These are phyloP conservation scores for Endothia cerciana DNA, from an alignment of 2,329 filamentous ascomycete species.

Conservation along the genomic window DNA sequence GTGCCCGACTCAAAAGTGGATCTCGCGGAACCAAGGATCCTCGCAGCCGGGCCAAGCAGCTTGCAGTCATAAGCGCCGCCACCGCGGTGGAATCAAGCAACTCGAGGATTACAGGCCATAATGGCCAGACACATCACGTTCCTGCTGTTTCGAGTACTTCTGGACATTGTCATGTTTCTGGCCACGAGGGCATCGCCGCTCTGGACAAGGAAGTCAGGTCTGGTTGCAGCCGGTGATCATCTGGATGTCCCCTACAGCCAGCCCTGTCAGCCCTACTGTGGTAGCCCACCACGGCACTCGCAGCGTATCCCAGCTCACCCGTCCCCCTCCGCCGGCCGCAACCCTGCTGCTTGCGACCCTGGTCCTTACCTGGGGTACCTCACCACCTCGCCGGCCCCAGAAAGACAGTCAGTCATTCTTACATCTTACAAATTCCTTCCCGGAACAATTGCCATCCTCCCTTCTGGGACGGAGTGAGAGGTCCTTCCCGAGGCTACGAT, in stretches of 20 bases:
- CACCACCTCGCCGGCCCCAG: background rate
- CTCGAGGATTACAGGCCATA: conserved; percentile 4
- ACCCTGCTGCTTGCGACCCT: conserved; percentile 41
- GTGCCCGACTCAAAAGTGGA: conserved; percentile 21
- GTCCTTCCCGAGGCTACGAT: conserved; percentile 39
- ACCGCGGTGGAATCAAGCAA: conserved; percentile 5
- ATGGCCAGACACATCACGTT: conserved; percentile 4
- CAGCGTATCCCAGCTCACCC: conserved; percentile 25
- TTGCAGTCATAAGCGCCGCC: conserved; percentile 27
- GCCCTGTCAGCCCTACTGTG: conserved; percentile 13
- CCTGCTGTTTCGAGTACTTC: background rate
- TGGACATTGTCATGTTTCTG: background rate
- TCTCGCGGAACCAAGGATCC: conserved; percentile 16
- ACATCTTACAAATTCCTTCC: background rate
- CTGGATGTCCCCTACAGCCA: background rate
- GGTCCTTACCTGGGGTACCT: conserved; percentile 19
- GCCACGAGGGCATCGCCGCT: background rate
- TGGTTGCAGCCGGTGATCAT: conserved; percentile 1
- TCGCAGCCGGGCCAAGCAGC: conserved; percentile 24
- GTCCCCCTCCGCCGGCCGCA: background rate
- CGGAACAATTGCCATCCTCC: conserved; percentile 15
- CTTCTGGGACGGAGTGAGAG: conserved; percentile 18
- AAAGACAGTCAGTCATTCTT: background rate
- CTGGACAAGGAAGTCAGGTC: background rate
- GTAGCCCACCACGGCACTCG: conserved; percentile 24